Conservation (phyloP, 148 eudicot genomes). For the Heliosperma pusillum region DNA sequence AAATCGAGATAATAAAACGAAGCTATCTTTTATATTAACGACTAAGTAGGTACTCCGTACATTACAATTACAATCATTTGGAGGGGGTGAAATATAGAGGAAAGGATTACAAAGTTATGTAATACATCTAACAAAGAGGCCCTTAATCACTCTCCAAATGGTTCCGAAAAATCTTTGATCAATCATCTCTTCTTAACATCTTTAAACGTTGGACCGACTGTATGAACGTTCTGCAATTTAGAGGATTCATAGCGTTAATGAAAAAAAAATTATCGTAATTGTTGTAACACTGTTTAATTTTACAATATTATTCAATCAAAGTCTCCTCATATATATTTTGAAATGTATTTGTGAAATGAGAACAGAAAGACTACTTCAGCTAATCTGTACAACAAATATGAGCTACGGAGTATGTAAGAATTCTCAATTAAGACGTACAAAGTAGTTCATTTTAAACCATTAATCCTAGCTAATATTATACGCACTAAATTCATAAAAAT, state of each 20-base stretch:
- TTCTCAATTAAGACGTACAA: no score
- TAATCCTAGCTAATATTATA: no score
- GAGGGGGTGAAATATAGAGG: background rate
- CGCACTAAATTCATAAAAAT: no score
- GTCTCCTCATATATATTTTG: no score
- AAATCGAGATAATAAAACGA: background rate
- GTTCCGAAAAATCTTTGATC: background rate
- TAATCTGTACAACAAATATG: no score
- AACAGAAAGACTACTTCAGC: no score
- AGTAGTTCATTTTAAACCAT: no score
- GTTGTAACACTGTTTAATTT: no score
- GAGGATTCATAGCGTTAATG: background rate
- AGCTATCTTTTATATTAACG: background rate
- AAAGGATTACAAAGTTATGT: background rate
- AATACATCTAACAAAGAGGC: background rate
- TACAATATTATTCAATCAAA: no score
- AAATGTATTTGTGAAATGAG: no score
- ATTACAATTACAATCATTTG: background rate
- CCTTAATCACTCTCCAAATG: conserved; percentile 1
- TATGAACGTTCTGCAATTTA: conserved; percentile 40
- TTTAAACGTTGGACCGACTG: conserved; percentile 48
- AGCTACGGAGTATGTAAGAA: no score
- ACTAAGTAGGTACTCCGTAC: background rate
- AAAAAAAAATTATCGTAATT: no score
- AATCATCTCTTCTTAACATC: conserved; percentile 29